Percentiles rank a stretch among this genome's conserved stretches.
These are phyloP conservation scores for Colletotrichum trifolii DNA, from an alignment of 2,329 filamentous ascomycete genomes.

Conservation along the genomic window DNA sequence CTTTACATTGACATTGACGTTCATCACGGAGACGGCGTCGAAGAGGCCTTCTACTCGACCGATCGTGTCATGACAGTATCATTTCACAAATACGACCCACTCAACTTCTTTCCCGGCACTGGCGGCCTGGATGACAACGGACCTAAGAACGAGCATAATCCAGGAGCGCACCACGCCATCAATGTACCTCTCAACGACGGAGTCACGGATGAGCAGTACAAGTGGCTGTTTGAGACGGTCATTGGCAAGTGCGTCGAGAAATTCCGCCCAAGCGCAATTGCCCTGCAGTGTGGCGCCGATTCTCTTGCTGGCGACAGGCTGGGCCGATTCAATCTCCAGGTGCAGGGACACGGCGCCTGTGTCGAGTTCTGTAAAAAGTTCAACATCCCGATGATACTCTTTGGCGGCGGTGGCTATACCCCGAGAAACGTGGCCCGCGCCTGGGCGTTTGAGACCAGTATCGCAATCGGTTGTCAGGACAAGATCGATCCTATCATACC, in stretches of 20 bases:
- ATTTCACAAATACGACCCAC: constrained; percentile 94
- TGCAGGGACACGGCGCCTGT: constrained; percentile 92
- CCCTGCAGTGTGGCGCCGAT: constrained; percentile 95
- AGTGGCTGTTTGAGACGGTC: constrained; percentile 83
- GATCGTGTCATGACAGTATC: constrained; percentile 93
- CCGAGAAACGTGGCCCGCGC: constrained; percentile 95
- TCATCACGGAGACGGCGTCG: constrained; percentile 90
- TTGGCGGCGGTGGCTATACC: constrained; percentile 96
- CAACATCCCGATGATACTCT: constrained; percentile 84
- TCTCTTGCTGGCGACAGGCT: constrained; percentile 92
- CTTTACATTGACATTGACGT: constrained; percentile 96
- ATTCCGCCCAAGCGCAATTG: constrained; percentile 91
- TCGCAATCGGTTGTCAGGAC: constrained; percentile 81
- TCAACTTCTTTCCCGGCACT: constrained; percentile 88
- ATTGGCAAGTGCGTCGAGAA: constrained; percentile 81
- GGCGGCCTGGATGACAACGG: constrained; percentile 89
- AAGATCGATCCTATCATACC: constrained; percentile 80
- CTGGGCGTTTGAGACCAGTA: constrained; percentile 96
- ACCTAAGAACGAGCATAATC: constrained; percentile 83
- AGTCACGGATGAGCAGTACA: constrained; percentile 91
- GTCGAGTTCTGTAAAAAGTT: constrained; percentile 88
- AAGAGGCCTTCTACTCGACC: constrained; percentile 90
- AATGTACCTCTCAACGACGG: constrained; percentile 93
- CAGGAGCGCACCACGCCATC: constrained; percentile 87
- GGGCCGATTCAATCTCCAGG: constrained; percentile 96